These are phyloP conservation scores for Tricholoma bakamatsutake DNA, from an alignment of 768 basidiomycete species.

Conservation along the genomic window DNA sequence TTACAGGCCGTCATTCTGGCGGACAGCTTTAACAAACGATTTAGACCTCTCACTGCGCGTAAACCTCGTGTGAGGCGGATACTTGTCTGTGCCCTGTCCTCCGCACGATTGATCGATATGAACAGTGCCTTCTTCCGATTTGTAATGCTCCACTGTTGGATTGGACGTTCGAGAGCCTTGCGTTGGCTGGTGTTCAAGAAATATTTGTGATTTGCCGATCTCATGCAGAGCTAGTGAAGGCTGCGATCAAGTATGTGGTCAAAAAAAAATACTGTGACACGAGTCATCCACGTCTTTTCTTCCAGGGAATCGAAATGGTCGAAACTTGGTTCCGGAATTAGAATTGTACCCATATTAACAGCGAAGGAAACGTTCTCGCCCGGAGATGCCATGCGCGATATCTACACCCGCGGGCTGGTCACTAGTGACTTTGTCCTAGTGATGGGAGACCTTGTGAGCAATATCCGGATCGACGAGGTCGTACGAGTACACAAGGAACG, in stretches of 20 bases:
- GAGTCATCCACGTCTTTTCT: slow-evolving; percentile 9
- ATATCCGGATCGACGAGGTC: slow-evolving; percentile 84
- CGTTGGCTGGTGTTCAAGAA: slow-evolving; percentile 93
- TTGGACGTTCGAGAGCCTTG: slow-evolving; percentile 95
- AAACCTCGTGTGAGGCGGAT: slow-evolving; percentile 70
- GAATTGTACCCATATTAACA: slow-evolving; percentile 80
- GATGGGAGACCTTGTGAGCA: slow-evolving; percentile 89
- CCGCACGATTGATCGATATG: slow-evolving; percentile 9
- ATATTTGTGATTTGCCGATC: slow-evolving; percentile 94
- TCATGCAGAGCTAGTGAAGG: slow-evolving; percentile 80
- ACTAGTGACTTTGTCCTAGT: slow-evolving; percentile 90
- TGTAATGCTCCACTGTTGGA: slow-evolving; percentile 91
- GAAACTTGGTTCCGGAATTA: slow-evolving; percentile 69
- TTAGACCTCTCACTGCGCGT: slow-evolving; percentile 82
- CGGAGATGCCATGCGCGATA: slow-evolving; percentile 90
- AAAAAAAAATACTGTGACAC: slow-evolving; percentile 2
- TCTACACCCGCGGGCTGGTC: slow-evolving; percentile 88
- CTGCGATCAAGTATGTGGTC: slow-evolving; percentile 68
- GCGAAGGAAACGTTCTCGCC: slow-evolving; percentile 84
- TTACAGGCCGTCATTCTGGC: slow-evolving; percentile 94
- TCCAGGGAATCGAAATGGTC: slow-evolving; percentile 81
- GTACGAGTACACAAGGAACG: slow-evolving; percentile 86
- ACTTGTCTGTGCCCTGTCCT: slow-evolving; percentile 2
- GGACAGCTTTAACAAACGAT: slow-evolving; percentile 93
- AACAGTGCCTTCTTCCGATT: slow-evolving; percentile 84